phyloP scores from a whole-genome alignment of 495 filamentous ascomycete genomes.

The Lophiostoma macrostomum region DNA sequence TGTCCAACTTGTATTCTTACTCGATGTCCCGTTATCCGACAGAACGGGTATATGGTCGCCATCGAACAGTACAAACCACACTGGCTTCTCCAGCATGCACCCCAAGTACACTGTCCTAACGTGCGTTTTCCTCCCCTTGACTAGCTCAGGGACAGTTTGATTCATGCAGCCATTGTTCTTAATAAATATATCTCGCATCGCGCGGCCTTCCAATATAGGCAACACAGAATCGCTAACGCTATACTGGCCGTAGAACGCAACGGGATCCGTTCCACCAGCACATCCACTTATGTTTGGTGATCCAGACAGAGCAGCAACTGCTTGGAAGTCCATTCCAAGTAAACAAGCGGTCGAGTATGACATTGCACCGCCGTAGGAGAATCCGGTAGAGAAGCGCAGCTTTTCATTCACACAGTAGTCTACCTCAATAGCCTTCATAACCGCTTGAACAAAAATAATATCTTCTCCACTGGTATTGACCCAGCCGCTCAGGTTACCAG shows the following conservation, averaged over 20 bases:
- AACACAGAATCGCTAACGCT: conserved; percentile 44
- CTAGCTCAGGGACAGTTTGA: conserved; percentile 29
- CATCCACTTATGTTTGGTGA: conserved; percentile 44
- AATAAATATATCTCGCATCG: conserved; percentile 44
- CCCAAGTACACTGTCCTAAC: conserved; percentile 37
- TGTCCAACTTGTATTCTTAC: conserved; percentile 32
- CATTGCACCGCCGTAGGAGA: conserved; percentile 51
- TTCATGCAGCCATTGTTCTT: conserved; percentile 42
- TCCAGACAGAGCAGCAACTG: conserved; percentile 48
- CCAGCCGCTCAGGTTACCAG: conserved; percentile 40
- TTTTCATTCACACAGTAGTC: conserved; percentile 47
- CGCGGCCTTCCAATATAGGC: conserved; percentile 37
- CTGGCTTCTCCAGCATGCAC: conserved; percentile 36
- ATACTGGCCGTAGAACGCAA: conserved; percentile 48
- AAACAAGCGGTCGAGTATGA: conserved; percentile 48
- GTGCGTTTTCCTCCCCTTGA: conserved; percentile 33
- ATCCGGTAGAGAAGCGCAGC: conserved; percentile 49
- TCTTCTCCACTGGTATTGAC: conserved; percentile 45
- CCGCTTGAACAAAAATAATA: conserved; percentile 42
- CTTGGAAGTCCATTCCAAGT: conserved; percentile 43
- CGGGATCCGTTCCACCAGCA: conserved; percentile 39
- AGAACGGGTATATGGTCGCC: conserved; percentile 10
- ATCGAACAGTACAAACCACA: conserved; percentile 25
- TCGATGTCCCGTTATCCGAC: background rate
- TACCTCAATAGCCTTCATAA: conserved; percentile 41